Base-by-base conservation (phyloP, 176 grass and related monocot genomes). In the Panicum miliaceum region DNA sequence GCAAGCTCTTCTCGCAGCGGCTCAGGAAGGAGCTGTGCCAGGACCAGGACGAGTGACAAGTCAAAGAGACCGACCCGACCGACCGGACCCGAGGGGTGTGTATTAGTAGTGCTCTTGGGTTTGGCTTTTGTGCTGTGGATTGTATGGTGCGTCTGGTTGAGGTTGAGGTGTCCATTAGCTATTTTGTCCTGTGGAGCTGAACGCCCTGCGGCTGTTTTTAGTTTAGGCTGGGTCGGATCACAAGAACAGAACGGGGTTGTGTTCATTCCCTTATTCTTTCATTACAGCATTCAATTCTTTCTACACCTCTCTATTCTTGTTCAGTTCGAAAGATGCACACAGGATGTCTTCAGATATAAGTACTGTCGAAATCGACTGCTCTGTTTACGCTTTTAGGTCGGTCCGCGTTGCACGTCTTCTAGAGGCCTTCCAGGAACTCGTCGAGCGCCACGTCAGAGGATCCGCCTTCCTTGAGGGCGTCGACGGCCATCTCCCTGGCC, bases 11-110 rank as follows among this genome's bases (percentile, higher is more conserved):
- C 88, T 95, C 96, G 27, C 87, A 89, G 20, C 90, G 48, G 85
- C 91, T 98, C 36, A 88, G 93, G 77, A 93, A 89, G 85, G 96
- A 98, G 87, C 84, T 98, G 67, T 98, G 91, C 86, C 86, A 84
- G 40, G 89, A 92, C 53, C 85, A 90, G 50, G 90, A 91, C 3
- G 89, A 94, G 3, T 74, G 69, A 22, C 53, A n/a, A 13, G 7
- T 20, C 5, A 57, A 52, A 19, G 36, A 19, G 75, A 36, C 26
- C 68, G 2, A 3, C 0, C 23, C 2, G n/a, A 48, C 13, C 46
- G 1, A 53, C 64, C 64, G 27, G 29, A 38, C 59, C 77, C 35
- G 64, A 20, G 19, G 63, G 34, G 41, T 3, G 48, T 43, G 72
- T 46, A 68, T 53, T 78, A 1, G 23, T 67, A 1, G 23, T 67